These are phyloP conservation scores for Tagetes patula DNA, from an alignment of 129 eudicot genomes.

Conservation along the genomic window DNA sequence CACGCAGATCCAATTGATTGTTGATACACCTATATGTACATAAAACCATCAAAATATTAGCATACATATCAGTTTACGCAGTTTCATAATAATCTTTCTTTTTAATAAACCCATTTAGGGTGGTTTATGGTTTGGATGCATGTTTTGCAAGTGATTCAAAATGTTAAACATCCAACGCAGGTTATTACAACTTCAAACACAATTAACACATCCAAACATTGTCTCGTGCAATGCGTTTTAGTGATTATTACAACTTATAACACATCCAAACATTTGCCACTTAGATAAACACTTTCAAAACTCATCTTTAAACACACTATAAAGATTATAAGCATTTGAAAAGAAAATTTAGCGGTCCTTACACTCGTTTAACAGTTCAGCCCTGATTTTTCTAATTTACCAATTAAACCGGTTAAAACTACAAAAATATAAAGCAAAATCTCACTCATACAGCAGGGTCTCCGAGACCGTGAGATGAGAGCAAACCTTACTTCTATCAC, in stretches of 20 bases:
- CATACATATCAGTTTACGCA: conserved; percentile 5
- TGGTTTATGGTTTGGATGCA: not conserved
- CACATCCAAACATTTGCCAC: not conserved
- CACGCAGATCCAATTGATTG: conserved; percentile 78
- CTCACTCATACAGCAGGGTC: too few species aligned
- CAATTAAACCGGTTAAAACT: not conserved
- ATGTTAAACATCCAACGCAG: not conserved
- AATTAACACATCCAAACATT: not conserved
- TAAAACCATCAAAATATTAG: conserved; percentile 17
- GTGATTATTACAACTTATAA: not conserved
- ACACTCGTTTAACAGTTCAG: not conserved
- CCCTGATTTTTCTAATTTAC: not conserved
- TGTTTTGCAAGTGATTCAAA: not conserved
- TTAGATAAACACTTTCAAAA: not conserved
- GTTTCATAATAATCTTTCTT: not conserved
- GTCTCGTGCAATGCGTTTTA: not conserved
- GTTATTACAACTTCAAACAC: not conserved
- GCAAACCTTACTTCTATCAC: too few species aligned
- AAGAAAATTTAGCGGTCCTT: not conserved
- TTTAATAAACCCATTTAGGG: not conserved
- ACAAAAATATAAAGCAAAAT: too few species aligned
- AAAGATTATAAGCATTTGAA: not conserved
- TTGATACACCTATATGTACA: conserved; percentile 56
- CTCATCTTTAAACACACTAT: not conserved
- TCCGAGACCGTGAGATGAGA: too few species aligned